Base-by-base conservation (phyloP, 2,329 filamentous ascomycete genomes). In the Aspergillus ruber region DNA sequence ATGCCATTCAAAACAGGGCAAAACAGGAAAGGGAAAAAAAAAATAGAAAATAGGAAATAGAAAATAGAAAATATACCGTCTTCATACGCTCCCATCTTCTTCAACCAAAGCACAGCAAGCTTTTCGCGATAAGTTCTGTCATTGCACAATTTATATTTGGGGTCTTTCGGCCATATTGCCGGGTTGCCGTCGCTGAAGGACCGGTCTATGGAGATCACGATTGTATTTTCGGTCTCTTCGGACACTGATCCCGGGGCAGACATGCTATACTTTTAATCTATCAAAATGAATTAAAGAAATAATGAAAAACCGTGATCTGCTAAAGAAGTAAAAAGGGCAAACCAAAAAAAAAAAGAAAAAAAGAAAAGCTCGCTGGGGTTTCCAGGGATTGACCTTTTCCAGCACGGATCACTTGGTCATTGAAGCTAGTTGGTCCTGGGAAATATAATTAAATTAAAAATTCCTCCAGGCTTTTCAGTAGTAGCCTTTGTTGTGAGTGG, bases 91-190 rank as follows among this genome's bases (percentile, higher is more conserved):
- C 70, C 70, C 9, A 63, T 64, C 20, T 68, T 57, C 42, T 71
- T 54, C 60, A 79, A 68, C 78, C 78, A 81, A 42, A 68, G 60
- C 9, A 57, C 61, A 0, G 66, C 78, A 6, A 80, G 57, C 44
- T 73, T 74, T 23, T 71, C 65, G 0, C 77, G 65, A 56, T 80
- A 80, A 1, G 66, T 51, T 1, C 56, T 64, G 15, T 75, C 72
- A 41, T 74, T 62, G 1, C 68, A 57, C 18, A 63, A 53, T 3
- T 60, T 56, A 47, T 69, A 71, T 2, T 58, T 55, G n/a, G 59
- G 50, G 15, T 56, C 53, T 9, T 51, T 59, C 3, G 72, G 74
- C 68, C 70, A 74, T 2, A 55, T 56, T 3, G 50, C 47, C 27
- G 50, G 42, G 4, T 64, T 56, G 0, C 72, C 72, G 62, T 75